These are phyloP conservation scores for Striga hermonthica DNA, from an alignment of 305 asterid species.

Conservation along the genomic window DNA sequence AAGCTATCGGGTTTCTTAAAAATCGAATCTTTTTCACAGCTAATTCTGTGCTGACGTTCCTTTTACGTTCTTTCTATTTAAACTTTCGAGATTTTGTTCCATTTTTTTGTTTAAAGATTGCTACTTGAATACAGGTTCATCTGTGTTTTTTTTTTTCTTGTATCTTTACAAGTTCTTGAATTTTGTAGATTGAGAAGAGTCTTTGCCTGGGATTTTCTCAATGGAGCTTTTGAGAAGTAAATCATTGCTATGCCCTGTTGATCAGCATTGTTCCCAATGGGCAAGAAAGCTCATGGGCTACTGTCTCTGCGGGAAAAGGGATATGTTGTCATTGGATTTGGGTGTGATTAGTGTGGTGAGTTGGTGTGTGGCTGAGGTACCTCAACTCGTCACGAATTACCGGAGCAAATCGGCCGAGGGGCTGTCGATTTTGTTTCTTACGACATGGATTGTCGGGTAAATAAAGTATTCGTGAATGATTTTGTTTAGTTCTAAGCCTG, in stretches of 20 bases:
- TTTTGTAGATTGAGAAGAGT: neutral
- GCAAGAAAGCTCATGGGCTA: constrained; percentile 33
- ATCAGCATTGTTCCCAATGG: constrained; percentile 45
- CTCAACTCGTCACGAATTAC: constrained; percentile 59
- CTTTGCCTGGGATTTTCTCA: neutral
- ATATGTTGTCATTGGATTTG: constrained; percentile 40
- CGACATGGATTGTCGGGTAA: constrained; percentile 66
- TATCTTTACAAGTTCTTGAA: no score
- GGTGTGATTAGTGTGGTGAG: constrained; percentile 54
- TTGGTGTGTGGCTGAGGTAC: constrained; percentile 70
- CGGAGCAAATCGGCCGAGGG: constrained; percentile 52
- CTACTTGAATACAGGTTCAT: no score
- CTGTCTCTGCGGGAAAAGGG: constrained; percentile 41
- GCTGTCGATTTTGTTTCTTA: constrained; percentile 48
- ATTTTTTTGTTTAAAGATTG: no score
- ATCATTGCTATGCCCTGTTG: constrained; percentile 37
- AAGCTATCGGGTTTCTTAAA: no score
- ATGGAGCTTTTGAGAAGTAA: constrained; percentile 33
- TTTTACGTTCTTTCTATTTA: no score
- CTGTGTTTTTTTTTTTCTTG: no score
- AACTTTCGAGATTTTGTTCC: no score
- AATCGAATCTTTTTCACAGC: no score
- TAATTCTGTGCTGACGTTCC: no score
- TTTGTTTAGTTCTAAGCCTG: neutral
- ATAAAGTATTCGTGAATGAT: neutral